Evolutionary conservation across 2,329 filamentous ascomycete genomes (phyloP), one percentile per base, ranked within the genome.

Genomic region (Ceratocystis cacaofunesta): DNA sequence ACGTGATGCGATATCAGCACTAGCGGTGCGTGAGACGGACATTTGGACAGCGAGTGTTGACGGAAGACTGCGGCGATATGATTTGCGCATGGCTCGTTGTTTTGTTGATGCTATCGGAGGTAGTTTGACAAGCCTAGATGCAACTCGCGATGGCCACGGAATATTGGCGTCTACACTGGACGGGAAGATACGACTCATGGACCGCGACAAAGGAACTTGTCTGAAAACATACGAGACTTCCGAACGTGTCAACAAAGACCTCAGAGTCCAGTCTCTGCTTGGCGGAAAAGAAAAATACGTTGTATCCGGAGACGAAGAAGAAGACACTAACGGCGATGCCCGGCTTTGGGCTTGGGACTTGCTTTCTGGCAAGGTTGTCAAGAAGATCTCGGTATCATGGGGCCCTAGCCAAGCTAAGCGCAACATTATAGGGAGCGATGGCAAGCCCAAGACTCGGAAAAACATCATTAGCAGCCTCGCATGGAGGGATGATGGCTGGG

Each of bases 291-390:
- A 96, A 75, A 85, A 83, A 67, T 86, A 87, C 61, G 89, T 94
- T 1, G 71, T 96, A 2, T 88, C 85, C 62, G 92, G 92, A 6
- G 90, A 91, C 71, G 92, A 96, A 75, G 79, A 82, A 64, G 71
- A 70, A 1, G 73, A 68, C 22, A 1, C 28, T 2, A 46, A 65
- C 48, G 30, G 69, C 12, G 66, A 73, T 66, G 88, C 88, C 1
- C 79, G 79, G 71, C 75, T 91, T 6, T 86, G 86, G 77, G 89
- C 85, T 1, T 97, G 92, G 92, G 91, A 96, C 76, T 77, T 95
- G 22, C 73, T 96, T 65, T 87, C 82, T 5, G 92, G 90, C 1
- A 82, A 85, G 65, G 73, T 88, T 62, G 78, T 84, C 66, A 83
- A 87, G 41, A 83, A 78, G 69, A 75, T 96, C 5, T 75, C 73